A percentile compares a stretch with the other conserved stretches of the same genome.
Evolutionary conservation across 2,329 filamentous ascomycete genomes (phyloP).

Genomic region (Septoria linicola): DNA sequence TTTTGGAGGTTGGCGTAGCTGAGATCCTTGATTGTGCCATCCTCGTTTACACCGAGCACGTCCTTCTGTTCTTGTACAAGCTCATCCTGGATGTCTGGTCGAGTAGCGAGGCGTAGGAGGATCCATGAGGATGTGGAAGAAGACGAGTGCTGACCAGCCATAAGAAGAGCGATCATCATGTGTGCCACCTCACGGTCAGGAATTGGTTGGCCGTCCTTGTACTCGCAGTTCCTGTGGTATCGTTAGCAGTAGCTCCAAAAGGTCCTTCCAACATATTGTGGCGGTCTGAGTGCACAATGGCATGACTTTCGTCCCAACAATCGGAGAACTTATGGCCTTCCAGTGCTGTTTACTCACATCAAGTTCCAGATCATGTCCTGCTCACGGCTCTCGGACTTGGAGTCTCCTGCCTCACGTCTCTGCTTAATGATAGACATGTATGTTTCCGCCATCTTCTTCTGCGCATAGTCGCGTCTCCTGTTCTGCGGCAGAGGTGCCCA

Average conservation of each 20-base stretch:
- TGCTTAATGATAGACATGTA: slow-evolving; percentile 80
- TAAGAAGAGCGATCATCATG: slow-evolving; percentile 91
- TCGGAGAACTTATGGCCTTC: too few species aligned
- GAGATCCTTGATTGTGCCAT: slow-evolving; percentile 61
- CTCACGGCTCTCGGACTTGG: slow-evolving; percentile 30
- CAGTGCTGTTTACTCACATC: slow-evolving; percentile 63
- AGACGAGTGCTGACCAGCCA: slow-evolving; percentile 89
- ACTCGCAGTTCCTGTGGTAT: slow-evolving; percentile 57
- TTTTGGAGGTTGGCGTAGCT: slow-evolving; percentile 75
- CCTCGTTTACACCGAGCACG: slow-evolving; percentile 64
- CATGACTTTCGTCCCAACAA: too few species aligned
- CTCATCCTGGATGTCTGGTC: slow-evolving; percentile 75
- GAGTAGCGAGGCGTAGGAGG: slow-evolving; percentile 72
- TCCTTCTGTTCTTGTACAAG: slow-evolving; percentile 78
- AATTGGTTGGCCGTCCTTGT: slow-evolving; percentile 78
- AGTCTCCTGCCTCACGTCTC: slow-evolving; percentile 55
- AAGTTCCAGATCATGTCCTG: slow-evolving; percentile 88
- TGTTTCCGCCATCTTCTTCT: slow-evolving; percentile 74
- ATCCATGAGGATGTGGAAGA: slow-evolving; percentile 85
- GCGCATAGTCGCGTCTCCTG: slow-evolving; percentile 73
- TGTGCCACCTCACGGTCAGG: slow-evolving; percentile 83
- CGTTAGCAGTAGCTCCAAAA: not conserved
- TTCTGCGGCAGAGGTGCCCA: slow-evolving; percentile 91
- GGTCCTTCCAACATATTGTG: too few species aligned
- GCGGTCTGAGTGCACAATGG: too few species aligned